Conservation (phyloP, 176 grass and related monocot species). For the Luzula sylvatica region DNA sequence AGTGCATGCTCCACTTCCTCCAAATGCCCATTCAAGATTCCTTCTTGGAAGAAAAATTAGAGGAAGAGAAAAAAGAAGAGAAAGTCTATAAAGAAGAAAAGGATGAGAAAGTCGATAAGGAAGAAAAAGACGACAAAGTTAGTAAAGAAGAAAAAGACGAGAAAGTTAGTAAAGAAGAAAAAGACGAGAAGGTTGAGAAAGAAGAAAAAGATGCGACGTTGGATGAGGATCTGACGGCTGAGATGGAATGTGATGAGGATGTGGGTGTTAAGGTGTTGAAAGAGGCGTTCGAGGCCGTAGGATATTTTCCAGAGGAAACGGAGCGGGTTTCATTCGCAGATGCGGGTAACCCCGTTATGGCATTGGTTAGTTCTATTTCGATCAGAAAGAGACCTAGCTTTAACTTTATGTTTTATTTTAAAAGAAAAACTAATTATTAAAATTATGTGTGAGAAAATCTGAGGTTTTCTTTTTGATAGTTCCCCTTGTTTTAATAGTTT, state of each 20-base stretch:
- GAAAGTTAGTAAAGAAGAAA: slow-evolving; percentile 18
- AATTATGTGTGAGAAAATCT: background rate
- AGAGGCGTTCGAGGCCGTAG: slow-evolving; percentile 74
- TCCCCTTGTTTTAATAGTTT: no score
- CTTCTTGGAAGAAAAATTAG: slow-evolving; percentile 37
- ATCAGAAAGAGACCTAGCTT: no score
- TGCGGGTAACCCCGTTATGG: slow-evolving; percentile 93
- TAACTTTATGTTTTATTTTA: slow-evolving; percentile 1
- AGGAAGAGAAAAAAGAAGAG: slow-evolving; percentile 37
- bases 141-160: slow-evolving; percentile 43
- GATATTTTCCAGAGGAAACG: slow-evolving; percentile 51
- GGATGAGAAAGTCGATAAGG: slow-evolving; percentile 39
- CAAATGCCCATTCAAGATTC: slow-evolving; percentile 96
- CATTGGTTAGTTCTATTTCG: slow-evolving; percentile 44
- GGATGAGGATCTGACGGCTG: slow-evolving; percentile 27
- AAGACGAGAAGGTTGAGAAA: slow-evolving; percentile 22
- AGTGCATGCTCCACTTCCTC: slow-evolving; percentile 96
- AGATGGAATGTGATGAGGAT: slow-evolving; percentile 26
- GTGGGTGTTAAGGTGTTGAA: slow-evolving; percentile 72
- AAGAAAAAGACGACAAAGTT: slow-evolving; percentile 25
- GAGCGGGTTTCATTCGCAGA: slow-evolving; percentile 65
- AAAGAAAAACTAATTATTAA: background rate
- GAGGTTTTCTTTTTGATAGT: background rate
- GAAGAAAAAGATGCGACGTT: slow-evolving; percentile 38
- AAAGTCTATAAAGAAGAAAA: slow-evolving; percentile 49